Conservation (phyloP, 2,329 filamentous ascomycete genomes). For the Diaporthe sp. region DNA sequence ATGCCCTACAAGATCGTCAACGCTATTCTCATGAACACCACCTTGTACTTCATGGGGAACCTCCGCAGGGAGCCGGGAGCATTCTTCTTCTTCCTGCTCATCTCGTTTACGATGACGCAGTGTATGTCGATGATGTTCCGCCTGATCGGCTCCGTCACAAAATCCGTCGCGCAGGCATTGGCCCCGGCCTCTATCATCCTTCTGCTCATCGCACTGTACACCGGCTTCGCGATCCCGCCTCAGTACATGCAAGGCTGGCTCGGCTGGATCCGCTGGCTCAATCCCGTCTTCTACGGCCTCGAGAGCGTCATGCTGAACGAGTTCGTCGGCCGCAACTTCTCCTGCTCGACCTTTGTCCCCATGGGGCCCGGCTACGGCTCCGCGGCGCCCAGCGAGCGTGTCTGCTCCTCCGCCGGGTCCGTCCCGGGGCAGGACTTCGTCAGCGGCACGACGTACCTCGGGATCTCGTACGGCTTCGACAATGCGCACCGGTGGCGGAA, state of each 20-base stretch:
- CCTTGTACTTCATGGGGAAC: conserved; percentile 90
- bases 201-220: conserved; percentile 77
- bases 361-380: conserved; percentile 54
- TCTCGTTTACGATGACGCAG: conserved; percentile 80
- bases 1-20: conserved; percentile 87
- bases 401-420: conserved; percentile 73
- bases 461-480: conserved; percentile 68
- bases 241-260: conserved; percentile 84
- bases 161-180: conserved; percentile 76
- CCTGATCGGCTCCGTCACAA: conserved; percentile 80
- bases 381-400: conserved; percentile 45
- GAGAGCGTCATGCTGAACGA: conserved; percentile 88
- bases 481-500: conserved; percentile 77
- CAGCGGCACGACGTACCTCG: conserved; percentile 70
- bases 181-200: conserved; percentile 73
- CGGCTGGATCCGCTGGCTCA: conserved; percentile 85
- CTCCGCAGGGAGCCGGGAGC: conserved; percentile 79
- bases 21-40: conserved; percentile 81
- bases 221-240: conserved; percentile 77
- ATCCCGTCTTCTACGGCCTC: conserved; percentile 85
- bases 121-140: conserved; percentile 91
- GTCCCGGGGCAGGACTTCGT: conserved; percentile 66
- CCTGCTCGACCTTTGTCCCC: conserved; percentile 63
- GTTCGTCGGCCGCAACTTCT: conserved; percentile 76
- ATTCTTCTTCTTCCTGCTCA: conserved; percentile 89